Evolutionary conservation across 164 flowering plant species (phyloP), one percentile per base, ranked within the genome.

Genomic region (Vitis rotundifolia): DNA sequence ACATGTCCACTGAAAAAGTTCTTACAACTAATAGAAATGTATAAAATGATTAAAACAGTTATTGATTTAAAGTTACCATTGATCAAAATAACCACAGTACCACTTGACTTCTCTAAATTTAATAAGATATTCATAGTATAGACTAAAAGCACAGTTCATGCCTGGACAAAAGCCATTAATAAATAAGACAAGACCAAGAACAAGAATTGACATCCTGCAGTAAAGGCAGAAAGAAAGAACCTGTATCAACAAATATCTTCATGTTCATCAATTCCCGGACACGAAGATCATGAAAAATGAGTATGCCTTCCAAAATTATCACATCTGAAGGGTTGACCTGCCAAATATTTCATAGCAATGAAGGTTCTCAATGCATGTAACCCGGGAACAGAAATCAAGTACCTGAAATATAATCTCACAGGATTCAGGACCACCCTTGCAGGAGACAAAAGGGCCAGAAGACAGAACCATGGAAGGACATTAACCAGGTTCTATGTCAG

Each of bases 221-320:
- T 22, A 22, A 22, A 22, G 26, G 26, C 26, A 22, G 26, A 53
- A 61, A 55, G 53, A 69, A 67, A 64, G 70, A 85, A 95, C 99
- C 99, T 91, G 97, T 89, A 86, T 92, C 98, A 73, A 95, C 99
- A 83, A 95, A 95, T 75, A 95, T 90, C 89, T 95, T 95, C 99
- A 95, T 95, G 75, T 90, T 95, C 97, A 93, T 86, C 83, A 90
- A 77, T 22, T 87, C 92, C 18, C 99, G 84, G 14, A 95, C 93
- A 66, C 97, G 92, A 16, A 89, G 85, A 80, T 95, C 99, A 80
- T 95, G 99, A 73, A 95, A 93, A 72, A 90, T 57, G 51, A 95
- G 88, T 77, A 95, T 95, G 70, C 99, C 99, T 86, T 91, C 99
- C 84, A 95, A 84, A 81, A 95, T 82, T 61, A 95, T 95, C 48